phyloP scores from a whole-genome alignment of 108 stramenopile genomes.

The Nannochloropsis granulata region DNA sequence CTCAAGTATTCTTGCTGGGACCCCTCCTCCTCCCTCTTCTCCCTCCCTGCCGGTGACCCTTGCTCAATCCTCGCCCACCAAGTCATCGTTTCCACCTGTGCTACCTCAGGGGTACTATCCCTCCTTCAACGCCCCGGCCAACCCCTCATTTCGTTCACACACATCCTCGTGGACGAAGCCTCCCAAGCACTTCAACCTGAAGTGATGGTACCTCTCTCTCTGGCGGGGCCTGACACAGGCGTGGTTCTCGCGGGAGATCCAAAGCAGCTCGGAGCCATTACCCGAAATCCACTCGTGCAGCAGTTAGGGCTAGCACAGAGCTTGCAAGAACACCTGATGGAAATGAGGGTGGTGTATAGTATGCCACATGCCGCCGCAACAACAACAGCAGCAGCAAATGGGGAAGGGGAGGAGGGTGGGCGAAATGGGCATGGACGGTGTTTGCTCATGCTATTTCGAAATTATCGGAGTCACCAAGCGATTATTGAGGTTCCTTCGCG shows the following conservation, averaged over 20 bases:
- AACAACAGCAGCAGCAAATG: background rate
- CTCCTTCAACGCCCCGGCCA: background rate
- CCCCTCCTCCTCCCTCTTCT: background rate
- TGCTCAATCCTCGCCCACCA: background rate
- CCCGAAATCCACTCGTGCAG: background rate
- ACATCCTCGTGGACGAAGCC: constrained; percentile 25
- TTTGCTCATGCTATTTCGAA: constrained; percentile 42
- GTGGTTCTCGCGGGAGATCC: constrained; percentile 28
- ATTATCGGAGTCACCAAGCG: constrained; percentile 51
- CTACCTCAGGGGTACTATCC: constrained; percentile 11
- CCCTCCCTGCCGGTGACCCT: background rate
- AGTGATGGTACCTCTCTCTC: constrained; percentile 25
- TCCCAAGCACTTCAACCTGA: constrained; percentile 32
- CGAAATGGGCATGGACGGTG: background rate
- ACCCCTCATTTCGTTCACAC: constrained; percentile 5
- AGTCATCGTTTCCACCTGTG: constrained; percentile 25
- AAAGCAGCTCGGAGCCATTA: constrained; percentile 9
- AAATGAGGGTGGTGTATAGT: background rate
- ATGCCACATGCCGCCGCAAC: background rate
- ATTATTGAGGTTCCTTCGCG: constrained; percentile 48
- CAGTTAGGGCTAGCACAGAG: background rate
- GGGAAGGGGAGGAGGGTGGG: background rate
- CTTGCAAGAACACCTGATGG: background rate
- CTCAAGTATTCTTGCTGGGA: background rate
- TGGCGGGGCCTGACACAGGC: constrained; percentile 12